Base-by-base conservation (phyloP, 176 grass and related monocot species). In the Oryza nivara region DNA sequence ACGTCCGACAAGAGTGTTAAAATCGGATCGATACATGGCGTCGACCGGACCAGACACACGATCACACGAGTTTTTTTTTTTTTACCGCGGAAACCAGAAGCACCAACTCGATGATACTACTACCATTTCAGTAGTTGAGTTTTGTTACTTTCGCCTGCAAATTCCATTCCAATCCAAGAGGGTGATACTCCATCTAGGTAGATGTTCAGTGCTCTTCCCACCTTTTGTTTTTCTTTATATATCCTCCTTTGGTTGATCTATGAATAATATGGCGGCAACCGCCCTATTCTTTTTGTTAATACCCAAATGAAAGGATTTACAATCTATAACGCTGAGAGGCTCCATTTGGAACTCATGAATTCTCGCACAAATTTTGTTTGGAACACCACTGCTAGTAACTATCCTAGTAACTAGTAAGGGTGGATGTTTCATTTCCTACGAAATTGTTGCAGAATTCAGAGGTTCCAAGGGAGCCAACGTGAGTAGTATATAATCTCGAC, bases 1-100 rank as follows among this genome's bases (percentile, higher is more conserved):
- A 91, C 64, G 86, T 76, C 45, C 73, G 88, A 72, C 83, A 88
- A 66, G 89, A 90, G 19, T 78, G 88, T 56, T 90, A 70, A 83
- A 61, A 78, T 26, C 26, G 81, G 71, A 63, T 63, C 72, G 32
- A 73, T 58, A 34, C 32, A 43, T 40, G 0, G 32, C 26, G 4
- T 61, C 71, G 15, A 20, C 16, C 68, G 20, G 40, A 9, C 30
- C 30, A 32, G 30, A 32, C 30, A 36, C 45, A 35, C 60, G 36
- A n/a, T 38, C 36, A 66, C 58, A 44, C 76, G 49, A 28, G 17
- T 41, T 36, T 32, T 32, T 32, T 30, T 32, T 32, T 32, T 32
- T 32, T 32, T 32, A 14, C 36, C 1, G 4, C 4, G 51, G 11
- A 17, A 16, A 3, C 9, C 65, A 10, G 8, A 9, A 5, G 1